phyloP scores from a whole-genome alignment of 192 early-diverging fungal species.

The Backusella mclennaniae region DNA sequence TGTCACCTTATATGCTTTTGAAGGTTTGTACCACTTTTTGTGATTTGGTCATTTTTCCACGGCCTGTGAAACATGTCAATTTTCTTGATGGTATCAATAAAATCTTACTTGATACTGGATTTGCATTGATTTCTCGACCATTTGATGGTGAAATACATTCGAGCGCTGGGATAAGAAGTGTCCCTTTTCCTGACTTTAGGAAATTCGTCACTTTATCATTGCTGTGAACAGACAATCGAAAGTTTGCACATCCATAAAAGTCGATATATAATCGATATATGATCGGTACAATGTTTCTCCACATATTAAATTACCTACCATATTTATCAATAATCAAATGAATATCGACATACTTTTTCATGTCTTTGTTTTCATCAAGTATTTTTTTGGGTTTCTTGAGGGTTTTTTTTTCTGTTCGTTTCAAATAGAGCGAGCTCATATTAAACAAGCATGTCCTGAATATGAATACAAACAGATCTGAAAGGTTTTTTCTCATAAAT shows the following conservation, averaged over 20 bases:
- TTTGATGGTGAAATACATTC: constrained; percentile 47
- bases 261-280: constrained; percentile 53
- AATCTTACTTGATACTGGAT: constrained; percentile 39
- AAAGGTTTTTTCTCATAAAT: too few species aligned
- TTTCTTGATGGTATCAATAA: constrained; percentile 41
- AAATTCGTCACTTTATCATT: constrained; percentile 32
- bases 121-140: constrained; percentile 40
- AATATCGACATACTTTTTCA: too few species aligned
- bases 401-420: too few species aligned
- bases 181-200: constrained; percentile 40
- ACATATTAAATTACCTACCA: constrained; percentile 21
- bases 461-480: too few species aligned
- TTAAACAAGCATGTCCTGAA: too few species aligned
- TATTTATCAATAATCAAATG: too few species aligned
- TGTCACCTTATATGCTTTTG: constrained; percentile 45
- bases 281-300: constrained; percentile 55
- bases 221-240: constrained; percentile 34
- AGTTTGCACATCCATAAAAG: constrained; percentile 51
- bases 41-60: constrained; percentile 50
- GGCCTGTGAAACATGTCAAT: constrained; percentile 52
- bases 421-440: too few species aligned
- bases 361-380: too few species aligned
- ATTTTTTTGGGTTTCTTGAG: too few species aligned
- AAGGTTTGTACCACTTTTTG: constrained; percentile 34
- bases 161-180: constrained; percentile 53